Evolutionary conservation across 2,329 filamentous ascomycete genomes (phyloP), one percentile per base, ranked within the genome.

Genomic region (Epichloe sp.): DNA sequence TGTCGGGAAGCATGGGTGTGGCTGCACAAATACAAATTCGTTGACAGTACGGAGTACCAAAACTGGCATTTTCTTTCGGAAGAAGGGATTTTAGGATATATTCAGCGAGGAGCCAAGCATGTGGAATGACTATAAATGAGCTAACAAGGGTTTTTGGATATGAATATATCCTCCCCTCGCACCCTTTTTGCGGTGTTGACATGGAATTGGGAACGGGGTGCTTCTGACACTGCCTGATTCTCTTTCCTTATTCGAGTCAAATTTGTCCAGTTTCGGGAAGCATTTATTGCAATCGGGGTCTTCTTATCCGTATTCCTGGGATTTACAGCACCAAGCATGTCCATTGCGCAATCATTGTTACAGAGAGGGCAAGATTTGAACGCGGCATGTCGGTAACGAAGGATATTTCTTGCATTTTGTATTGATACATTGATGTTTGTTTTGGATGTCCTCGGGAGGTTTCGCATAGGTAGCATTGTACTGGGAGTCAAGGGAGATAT

Each of bases 301-400:
- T 48, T 19, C 7, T 10, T 31, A 14, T 14, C 23, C 21, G 34
- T 43, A 19, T 42, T 47, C 44, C 50, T 52, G 44, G 49, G 51
- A 54, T 48, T 43, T 45, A 53, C 53, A 54, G 47, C n/a, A 54
- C 48, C 50, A 49, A 31, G 53, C 40, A 43, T 49, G 35, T 51
- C 40, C 8, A 23, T 17, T 38, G 38, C 44, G 31, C 40, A 35
- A n/a, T 34, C 47, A 42, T 44, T 43, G 17, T 19, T 49, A 11
- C 26, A 19, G 26, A 19, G 37, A 35, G 15, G 17, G 38, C 47
- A 5, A 43, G 17, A 15, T 42, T 42, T 47, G 17, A 23, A 48
- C 35, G 47, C 6, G 47, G 47, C 19, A 35, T 35, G 38, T 35
- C 37, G 23, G 47, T 31, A 15, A 42, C 19, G 36, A 36, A 21